These are phyloP conservation scores for Paracorniculantispora psalliotae DNA, from an alignment of 2,329 filamentous ascomycete genomes.

Conservation along the genomic window DNA sequence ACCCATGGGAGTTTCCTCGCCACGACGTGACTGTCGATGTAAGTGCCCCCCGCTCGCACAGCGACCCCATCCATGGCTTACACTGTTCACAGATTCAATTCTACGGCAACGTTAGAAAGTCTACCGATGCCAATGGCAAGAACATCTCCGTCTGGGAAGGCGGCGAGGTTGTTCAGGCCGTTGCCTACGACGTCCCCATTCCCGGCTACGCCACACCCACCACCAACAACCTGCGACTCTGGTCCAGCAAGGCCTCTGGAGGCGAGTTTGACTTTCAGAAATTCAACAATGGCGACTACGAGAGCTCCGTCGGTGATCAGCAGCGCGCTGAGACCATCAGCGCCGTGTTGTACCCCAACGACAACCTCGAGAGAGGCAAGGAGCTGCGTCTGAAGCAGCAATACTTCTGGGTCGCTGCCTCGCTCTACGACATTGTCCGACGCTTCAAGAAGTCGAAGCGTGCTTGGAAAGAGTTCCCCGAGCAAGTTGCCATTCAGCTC, in stretches of 20 bases:
- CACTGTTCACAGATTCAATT: constrained; percentile 72
- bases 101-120: constrained; percentile 77
- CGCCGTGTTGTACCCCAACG: constrained; percentile 93
- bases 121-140: constrained; percentile 72
- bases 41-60: constrained; percentile 24
- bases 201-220: constrained; percentile 85
- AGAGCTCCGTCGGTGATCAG: constrained; percentile 95
- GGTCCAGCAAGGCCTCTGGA: constrained; percentile 95
- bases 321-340: constrained; percentile 99
- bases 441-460: constrained; percentile 97
- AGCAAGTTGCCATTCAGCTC: constrained; percentile 93
- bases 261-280: constrained; percentile 99
- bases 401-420: constrained; percentile 99
- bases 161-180: constrained; percentile 85
- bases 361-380: constrained; percentile 93
- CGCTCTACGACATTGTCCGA: constrained; percentile 90
- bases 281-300: constrained; percentile 97
- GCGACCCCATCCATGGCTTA: not conserved
- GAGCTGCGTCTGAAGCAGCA: constrained; percentile 97
- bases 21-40: constrained; percentile 88
- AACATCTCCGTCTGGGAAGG: constrained; percentile 76
- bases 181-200: constrained; percentile 89
- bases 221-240: constrained; percentile 93
- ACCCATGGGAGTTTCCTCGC: constrained; percentile 96
- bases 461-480: constrained; percentile 85